Evolutionary conservation across 83 land plant genomes (phyloP).

Genomic region (Picea abies): DNA sequence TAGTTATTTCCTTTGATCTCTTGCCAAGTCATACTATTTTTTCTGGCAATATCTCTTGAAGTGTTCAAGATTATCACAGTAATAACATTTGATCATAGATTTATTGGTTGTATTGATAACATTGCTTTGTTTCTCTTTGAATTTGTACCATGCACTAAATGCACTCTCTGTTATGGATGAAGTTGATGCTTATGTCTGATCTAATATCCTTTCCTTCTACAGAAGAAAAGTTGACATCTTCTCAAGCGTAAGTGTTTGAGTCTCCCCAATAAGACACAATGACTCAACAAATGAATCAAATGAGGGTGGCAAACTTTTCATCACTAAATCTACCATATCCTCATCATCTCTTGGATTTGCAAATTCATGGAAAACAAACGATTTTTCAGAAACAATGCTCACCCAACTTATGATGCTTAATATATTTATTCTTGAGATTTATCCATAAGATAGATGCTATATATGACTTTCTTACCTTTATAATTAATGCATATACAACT

Average conservation of each 20-base stretch:
- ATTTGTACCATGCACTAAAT: not conserved
- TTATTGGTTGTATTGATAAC: not conserved
- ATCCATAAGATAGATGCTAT: too few species aligned
- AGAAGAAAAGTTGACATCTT: not conserved
- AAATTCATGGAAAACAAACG: too few species aligned
- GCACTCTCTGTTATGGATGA: not conserved
- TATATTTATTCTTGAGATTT: too few species aligned
- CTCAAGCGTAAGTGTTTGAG: not conserved
- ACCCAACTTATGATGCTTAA: too few species aligned
- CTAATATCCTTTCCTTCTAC: not conserved
- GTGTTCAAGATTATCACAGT: not conserved
- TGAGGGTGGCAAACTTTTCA: not conserved
- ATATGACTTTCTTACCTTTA: too few species aligned
- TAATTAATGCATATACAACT: too few species aligned
- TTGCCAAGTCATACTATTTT: not conserved
- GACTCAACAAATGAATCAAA: not conserved
- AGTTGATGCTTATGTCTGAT: not conserved
- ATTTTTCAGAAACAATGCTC: too few species aligned
- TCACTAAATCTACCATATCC: not conserved
- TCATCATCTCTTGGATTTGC: too few species aligned
- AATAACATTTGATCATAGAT: not conserved
- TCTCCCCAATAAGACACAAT: not conserved
- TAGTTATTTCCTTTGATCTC: not conserved
- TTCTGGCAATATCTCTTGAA: not conserved
- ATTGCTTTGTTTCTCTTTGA: not conserved